These are phyloP conservation scores for Bipolaris gigantea DNA, from an alignment of 2,329 filamentous ascomycete genomes.

Conservation along the genomic window DNA sequence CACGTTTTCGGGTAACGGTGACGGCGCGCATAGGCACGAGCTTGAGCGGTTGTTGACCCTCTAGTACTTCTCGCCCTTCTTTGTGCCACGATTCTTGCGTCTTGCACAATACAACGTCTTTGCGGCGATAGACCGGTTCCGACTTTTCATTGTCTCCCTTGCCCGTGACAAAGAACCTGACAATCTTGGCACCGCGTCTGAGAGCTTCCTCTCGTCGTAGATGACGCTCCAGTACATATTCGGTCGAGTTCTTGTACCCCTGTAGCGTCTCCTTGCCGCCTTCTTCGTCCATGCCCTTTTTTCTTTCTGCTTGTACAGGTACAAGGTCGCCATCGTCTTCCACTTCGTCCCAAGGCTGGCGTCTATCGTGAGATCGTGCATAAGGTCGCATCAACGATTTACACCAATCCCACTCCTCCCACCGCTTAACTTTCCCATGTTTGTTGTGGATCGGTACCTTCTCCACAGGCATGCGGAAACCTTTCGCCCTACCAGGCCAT, in stretches of 20 bases:
- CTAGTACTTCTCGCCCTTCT: slow-evolving; percentile 76
- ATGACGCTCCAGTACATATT: slow-evolving; percentile 84
- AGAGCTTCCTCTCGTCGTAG: slow-evolving; percentile 91
- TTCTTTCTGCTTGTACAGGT: slow-evolving; percentile 63
- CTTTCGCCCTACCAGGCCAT: slow-evolving; percentile 88
- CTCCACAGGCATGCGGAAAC: slow-evolving; percentile 73
- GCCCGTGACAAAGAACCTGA: slow-evolving; percentile 73
- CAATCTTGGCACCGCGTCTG: slow-evolving; percentile 65
- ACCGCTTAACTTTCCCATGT: slow-evolving; percentile 73
- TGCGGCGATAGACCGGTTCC: slow-evolving; percentile 78
- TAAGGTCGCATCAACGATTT: slow-evolving; percentile 77
- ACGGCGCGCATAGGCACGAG: slow-evolving; percentile 87
- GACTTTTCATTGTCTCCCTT: slow-evolving; percentile 74
- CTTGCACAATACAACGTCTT: slow-evolving; percentile 82
- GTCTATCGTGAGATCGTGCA: slow-evolving; percentile 53
- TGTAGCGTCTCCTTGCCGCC: slow-evolving; percentile 77
- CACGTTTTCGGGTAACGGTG: slow-evolving; percentile 81
- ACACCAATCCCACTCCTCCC: slow-evolving; percentile 88
- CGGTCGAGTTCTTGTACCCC: slow-evolving; percentile 82
- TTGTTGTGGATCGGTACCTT: slow-evolving; percentile 80
- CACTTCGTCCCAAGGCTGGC: slow-evolving; percentile 72
- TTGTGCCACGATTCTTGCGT: slow-evolving; percentile 98
- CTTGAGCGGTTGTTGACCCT: slow-evolving; percentile 77
- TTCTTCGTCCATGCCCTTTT: slow-evolving; percentile 69
- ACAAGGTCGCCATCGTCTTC: slow-evolving; percentile 80